phyloP scores from a whole-genome alignment of 1,284 basidiomycete genomes.

The Cutaneotrichosporon sp. region DNA sequence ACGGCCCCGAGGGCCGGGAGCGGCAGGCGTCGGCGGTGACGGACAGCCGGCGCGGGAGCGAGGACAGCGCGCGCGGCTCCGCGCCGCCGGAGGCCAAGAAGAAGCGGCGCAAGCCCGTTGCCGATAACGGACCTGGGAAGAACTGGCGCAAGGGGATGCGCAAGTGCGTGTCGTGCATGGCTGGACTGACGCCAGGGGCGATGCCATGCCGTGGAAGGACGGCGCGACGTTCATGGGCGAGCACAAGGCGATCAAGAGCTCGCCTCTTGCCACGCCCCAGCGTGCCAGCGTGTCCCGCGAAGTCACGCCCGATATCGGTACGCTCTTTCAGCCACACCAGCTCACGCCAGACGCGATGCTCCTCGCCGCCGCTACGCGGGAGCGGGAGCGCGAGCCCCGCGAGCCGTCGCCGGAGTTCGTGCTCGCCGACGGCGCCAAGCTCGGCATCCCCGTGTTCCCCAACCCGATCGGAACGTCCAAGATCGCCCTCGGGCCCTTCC shows the following conservation, averaged over 20 bases:
- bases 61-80: slow-evolving; percentile 1
- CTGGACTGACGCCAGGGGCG: slow-evolving; percentile 19
- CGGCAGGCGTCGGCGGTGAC: background rate
- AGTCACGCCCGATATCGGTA: slow-evolving; percentile 29
- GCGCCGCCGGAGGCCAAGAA: slow-evolving; percentile 14
- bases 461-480: slow-evolving; percentile 39
- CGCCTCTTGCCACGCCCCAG: slow-evolving; percentile 13
- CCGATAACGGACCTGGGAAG: slow-evolving; percentile 32
- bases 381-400: background rate
- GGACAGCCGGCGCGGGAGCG: slow-evolving; percentile 7
- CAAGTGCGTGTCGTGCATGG: slow-evolving; percentile 31
- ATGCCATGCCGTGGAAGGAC: slow-evolving; percentile 26
- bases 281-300: slow-evolving; percentile 22
- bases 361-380: slow-evolving; percentile 1
- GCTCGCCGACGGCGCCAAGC: slow-evolving; percentile 28
- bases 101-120: slow-evolving; percentile 11
- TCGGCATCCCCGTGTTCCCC: slow-evolving; percentile 43
- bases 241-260: background rate
- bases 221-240: slow-evolving; percentile 17
- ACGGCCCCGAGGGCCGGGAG: slow-evolving; percentile 27
- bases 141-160: slow-evolving; percentile 40
- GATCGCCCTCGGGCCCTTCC: slow-evolving; percentile 32
- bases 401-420: slow-evolving; percentile 27
- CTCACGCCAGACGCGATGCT: slow-evolving; percentile 8
- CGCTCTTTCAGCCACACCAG: background rate